Evolutionary conservation across 331 rosid species (phyloP).

Genomic region (Rosa hybrid): DNA sequence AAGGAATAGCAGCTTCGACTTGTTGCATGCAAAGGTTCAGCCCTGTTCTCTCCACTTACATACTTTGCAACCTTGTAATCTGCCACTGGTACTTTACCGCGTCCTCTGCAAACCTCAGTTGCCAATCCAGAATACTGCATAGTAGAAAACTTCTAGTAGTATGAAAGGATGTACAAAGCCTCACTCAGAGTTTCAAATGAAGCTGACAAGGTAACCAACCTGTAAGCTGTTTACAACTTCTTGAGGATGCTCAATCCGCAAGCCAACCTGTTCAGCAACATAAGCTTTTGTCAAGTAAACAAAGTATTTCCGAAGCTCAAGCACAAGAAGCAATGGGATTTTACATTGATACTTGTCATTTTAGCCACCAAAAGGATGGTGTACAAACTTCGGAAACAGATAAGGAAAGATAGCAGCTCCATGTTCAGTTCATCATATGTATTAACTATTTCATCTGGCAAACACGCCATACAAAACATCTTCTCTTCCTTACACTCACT

Average conservation of each 20-base stretch:
- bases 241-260: conserved; percentile 97
- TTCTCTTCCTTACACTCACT: background rate
- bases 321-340: conserved; percentile 4
- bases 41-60: conserved; percentile 37
- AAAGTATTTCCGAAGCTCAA: conserved; percentile 14
- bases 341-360: background rate
- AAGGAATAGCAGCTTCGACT: conserved; percentile 87
- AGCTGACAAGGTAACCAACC: conserved; percentile 47
- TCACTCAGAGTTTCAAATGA: background rate
- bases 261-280: conserved; percentile 71
- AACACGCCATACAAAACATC: background rate
- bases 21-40: conserved; percentile 38
- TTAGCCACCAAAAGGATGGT: background rate
- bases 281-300: conserved; percentile 14
- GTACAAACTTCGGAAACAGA: background rate
- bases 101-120: conserved; percentile 76
- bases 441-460: background rate
- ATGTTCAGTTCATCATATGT: background rate
- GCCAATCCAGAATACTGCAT: conserved; percentile 86
- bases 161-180: background rate
- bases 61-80: conserved; percentile 87
- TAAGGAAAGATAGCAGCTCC: background rate
- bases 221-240: conserved; percentile 79
- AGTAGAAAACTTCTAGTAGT: background rate
- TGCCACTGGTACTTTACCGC: conserved; percentile 95